Evolutionary conservation across 2,329 filamentous ascomycete genomes (phyloP).

Genomic region (Colletotrichum noveboracense): DNA sequence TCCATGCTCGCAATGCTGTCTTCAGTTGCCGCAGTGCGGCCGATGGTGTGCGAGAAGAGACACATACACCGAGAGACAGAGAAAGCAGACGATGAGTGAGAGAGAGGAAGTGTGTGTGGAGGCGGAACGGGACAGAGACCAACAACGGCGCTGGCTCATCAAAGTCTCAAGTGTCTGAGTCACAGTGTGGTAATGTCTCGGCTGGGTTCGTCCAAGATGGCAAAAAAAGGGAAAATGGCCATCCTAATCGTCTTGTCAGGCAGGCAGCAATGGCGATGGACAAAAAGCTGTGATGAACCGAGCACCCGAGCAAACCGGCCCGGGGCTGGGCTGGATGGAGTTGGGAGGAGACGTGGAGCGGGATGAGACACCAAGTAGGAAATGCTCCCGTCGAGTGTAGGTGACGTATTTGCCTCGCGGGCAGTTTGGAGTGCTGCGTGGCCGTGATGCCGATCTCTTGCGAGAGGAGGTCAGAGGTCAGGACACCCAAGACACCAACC

Average conservation of each 20-base stretch:
- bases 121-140: background rate
- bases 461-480: background rate
- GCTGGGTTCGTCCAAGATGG: constrained; percentile 10
- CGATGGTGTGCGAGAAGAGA: background rate
- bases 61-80: background rate
- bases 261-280: background rate
- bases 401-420: background rate
- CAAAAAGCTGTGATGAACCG: background rate
- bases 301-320: background rate
- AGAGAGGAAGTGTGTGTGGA: background rate
- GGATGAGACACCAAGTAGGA: constrained; percentile 2
- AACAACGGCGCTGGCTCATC: constrained; percentile 11
- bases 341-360: background rate
- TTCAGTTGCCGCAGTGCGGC: background rate
- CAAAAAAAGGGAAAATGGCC: constrained; percentile 6
- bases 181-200: background rate
- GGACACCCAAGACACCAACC: background rate
- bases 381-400: background rate
- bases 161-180: background rate
- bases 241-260: background rate
- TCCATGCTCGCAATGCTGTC: background rate
- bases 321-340: background rate
- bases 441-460: background rate
- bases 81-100: background rate
- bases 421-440: background rate